Evolutionary conservation across 2,329 filamentous ascomycete species (phyloP).

Genomic region (Teratosphaeriaceae sp.): DNA sequence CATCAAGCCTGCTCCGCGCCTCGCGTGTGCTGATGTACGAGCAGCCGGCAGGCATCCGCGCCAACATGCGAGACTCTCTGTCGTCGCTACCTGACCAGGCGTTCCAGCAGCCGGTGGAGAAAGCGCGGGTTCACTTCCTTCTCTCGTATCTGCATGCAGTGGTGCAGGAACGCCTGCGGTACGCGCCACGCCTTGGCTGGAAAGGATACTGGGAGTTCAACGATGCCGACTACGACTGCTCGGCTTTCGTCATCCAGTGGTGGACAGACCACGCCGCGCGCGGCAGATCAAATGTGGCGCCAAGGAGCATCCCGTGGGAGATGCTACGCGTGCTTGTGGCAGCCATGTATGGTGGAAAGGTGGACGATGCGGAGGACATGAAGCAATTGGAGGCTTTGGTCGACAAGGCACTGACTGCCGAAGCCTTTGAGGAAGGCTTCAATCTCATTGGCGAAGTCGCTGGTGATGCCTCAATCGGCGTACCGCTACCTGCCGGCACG

Average conservation of each 20-base stretch:
- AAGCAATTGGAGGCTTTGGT: conserved; percentile 66
- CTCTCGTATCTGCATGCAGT: conserved; percentile 94
- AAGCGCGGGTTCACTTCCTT: conserved; percentile 80
- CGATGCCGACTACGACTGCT: conserved; percentile 98
- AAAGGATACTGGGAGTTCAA: conserved; percentile 99
- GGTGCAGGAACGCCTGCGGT: conserved; percentile 87
- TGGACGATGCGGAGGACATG: conserved; percentile 87
- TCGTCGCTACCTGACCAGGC: conserved; percentile 57
- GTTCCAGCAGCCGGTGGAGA: conserved; percentile 79
- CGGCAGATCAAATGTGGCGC: conserved; percentile 86
- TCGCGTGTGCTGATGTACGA: conserved; percentile 96
- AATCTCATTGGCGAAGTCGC: conserved; percentile 66
- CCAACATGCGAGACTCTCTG: conserved; percentile 98
- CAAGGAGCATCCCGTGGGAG: conserved; percentile 91
- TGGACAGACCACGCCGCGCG: conserved; percentile 82
- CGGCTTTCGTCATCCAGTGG: conserved; percentile 87
- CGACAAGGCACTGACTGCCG: conserved; percentile 68
- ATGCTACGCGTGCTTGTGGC: conserved; percentile 86
- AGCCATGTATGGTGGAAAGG: conserved; percentile 96
- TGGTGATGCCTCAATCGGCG: conserved; percentile 34
- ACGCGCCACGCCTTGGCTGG: conserved; percentile 91
- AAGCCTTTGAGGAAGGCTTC: conserved; percentile 88
- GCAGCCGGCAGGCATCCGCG: conserved; percentile 90
- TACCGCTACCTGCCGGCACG: conserved; percentile 74
- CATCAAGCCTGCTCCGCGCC: conserved; percentile 87